Evolutionary conservation across 2,329 filamentous ascomycete genomes (phyloP).

Genomic region (Penicillium sp.): DNA sequence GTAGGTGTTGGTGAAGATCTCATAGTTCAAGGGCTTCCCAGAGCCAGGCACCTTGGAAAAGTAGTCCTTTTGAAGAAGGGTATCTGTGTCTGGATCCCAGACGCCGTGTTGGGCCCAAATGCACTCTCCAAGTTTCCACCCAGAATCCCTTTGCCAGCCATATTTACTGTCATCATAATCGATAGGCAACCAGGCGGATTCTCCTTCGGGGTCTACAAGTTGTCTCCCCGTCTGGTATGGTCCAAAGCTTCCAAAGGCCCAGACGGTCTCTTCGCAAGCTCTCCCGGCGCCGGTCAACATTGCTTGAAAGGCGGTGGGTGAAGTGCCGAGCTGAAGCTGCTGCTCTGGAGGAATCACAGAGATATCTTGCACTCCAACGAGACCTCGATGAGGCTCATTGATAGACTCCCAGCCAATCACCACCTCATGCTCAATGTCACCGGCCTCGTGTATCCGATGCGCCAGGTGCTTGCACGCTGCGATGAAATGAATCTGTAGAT

Average conservation of each 20-base stretch:
- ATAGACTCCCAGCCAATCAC: constrained; percentile 95
- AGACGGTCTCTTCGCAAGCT: constrained; percentile 85
- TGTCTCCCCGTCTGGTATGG: constrained; percentile 84
- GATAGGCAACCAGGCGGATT: constrained; percentile 78
- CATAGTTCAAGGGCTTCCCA: constrained; percentile 74
- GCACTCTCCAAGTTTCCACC: constrained; percentile 92
- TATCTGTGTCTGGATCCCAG: constrained; percentile 82
- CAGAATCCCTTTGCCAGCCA: constrained; percentile 83
- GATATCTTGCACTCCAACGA: constrained; percentile 81
- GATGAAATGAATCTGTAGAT: constrained; percentile 83
- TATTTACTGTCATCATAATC: constrained; percentile 85
- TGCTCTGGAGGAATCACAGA: constrained; percentile 81
- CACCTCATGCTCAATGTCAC: constrained; percentile 80
- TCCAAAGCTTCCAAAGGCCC: constrained; percentile 91
- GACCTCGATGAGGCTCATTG: constrained; percentile 90
- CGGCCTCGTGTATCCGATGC: constrained; percentile 81
- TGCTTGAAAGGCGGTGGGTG: constrained; percentile 91
- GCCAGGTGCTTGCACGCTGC: constrained; percentile 79
- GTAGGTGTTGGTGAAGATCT: constrained; percentile 85
- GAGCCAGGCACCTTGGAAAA: constrained; percentile 78
- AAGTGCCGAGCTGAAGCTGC: constrained; percentile 87
- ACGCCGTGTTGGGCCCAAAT: constrained; percentile 96
- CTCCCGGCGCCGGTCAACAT: constrained; percentile 89
- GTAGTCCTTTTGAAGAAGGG: constrained; percentile 79
- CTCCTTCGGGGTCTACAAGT: constrained; percentile 84